phyloP scores from a whole-genome alignment of 2,329 filamentous ascomycete genomes.

The Nemania abortiva region DNA sequence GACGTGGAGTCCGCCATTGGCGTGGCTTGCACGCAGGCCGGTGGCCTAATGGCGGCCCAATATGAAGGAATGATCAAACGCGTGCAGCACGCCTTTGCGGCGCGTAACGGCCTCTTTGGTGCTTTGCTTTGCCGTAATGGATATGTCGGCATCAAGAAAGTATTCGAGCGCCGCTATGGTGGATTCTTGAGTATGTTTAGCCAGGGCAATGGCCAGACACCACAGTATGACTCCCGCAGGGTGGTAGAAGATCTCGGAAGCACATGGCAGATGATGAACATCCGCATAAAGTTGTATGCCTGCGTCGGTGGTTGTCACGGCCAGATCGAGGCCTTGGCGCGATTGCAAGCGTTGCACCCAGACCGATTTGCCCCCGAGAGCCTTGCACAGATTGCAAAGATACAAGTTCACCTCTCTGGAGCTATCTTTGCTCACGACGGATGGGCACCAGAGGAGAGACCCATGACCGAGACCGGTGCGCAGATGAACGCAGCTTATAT shows the following conservation, averaged over 20 bases:
- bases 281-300: conserved; percentile 35
- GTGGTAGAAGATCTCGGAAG: conserved; percentile 52
- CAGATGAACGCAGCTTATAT: conserved; percentile 56
- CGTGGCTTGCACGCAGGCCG: conserved; percentile 56
- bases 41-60: conserved; percentile 57
- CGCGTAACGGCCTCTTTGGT: conserved; percentile 57
- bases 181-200: conserved; percentile 58
- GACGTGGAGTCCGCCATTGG: conserved; percentile 54
- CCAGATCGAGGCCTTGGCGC: conserved; percentile 28
- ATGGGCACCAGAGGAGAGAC: conserved; percentile 50
- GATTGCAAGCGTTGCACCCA: conserved; percentile 25
- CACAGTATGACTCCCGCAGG: conserved; percentile 38
- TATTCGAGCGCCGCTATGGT: conserved; percentile 55
- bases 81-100: conserved; percentile 61
- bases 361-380: conserved; percentile 14
- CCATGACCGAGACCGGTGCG: conserved; percentile 53
- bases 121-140: conserved; percentile 54
- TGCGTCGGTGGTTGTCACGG: conserved; percentile 34
- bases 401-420: conserved; percentile 32
- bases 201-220: conserved; percentile 38
- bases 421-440: conserved; percentile 54
- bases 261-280: conserved; percentile 30
- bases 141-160: conserved; percentile 55
- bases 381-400: conserved; percentile 15
- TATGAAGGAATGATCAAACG: conserved; percentile 59